Evolutionary conservation across 192 early-diverging fungal species (phyloP).

Genomic region (Coemansia sp.): DNA sequence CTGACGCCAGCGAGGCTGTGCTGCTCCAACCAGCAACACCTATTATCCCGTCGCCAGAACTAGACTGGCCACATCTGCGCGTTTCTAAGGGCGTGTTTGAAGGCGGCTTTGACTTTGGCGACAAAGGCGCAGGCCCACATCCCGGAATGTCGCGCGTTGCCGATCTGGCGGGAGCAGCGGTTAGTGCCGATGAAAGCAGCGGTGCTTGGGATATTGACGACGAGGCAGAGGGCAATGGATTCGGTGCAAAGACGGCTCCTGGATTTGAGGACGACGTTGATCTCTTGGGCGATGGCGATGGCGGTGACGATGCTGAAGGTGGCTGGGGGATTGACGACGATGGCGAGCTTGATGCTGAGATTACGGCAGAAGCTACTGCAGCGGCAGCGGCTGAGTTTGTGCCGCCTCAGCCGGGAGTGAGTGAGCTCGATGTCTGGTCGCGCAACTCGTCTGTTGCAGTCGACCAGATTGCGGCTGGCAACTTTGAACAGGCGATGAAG

Average conservation of each 20-base stretch:
- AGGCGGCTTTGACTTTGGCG: slow-evolving; percentile 61
- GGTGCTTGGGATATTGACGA: slow-evolving; percentile 80
- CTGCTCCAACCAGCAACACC: slow-evolving; percentile 72
- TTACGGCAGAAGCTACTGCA: slow-evolving; percentile 56
- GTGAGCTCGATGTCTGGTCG: slow-evolving; percentile 72
- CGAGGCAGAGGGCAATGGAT: slow-evolving; percentile 17
- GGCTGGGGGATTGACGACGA: slow-evolving; percentile 89
- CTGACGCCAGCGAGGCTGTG: slow-evolving; percentile 39
- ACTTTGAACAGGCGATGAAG: slow-evolving; percentile 95
- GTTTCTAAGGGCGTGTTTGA: slow-evolving; percentile 87
- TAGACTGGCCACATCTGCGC: slow-evolving; percentile 91
- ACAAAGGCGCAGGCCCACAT: slow-evolving; percentile 47
- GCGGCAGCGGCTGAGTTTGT: slow-evolving; percentile 59
- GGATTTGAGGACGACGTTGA: slow-evolving; percentile 54
- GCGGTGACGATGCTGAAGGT: slow-evolving; percentile 52
- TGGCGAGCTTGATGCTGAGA: slow-evolving; percentile 68
- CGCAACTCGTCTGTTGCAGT: slow-evolving; percentile 84
- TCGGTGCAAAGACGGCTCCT: slow-evolving; percentile 36
- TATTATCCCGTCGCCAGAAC: slow-evolving; percentile 67
- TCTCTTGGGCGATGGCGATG: slow-evolving; percentile 54
- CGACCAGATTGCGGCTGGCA: slow-evolving; percentile 93
- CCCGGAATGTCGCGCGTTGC: slow-evolving; percentile 54
- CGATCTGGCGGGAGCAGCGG: slow-evolving; percentile 60
- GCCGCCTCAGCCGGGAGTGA: slow-evolving; percentile 72
- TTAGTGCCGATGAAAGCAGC: slow-evolving; percentile 56